Evolutionary conservation across 73 alveolate species (phyloP), one percentile per base, ranked within the genome.

Genomic region (Blepharisma stoltei): DNA sequence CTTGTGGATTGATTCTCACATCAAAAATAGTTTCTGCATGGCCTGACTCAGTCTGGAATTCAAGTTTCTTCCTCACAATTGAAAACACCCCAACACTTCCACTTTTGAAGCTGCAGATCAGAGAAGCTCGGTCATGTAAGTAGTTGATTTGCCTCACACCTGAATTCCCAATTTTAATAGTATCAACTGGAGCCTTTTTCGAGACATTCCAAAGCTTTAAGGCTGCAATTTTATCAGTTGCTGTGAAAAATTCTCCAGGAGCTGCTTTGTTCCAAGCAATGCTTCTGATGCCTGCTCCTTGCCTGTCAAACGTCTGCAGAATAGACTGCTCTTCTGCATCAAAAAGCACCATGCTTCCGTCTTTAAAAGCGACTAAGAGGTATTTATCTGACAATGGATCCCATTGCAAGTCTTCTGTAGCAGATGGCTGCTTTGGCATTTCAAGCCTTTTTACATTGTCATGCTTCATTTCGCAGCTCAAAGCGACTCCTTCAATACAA

Each of bases 1-100:
- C 82, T 54, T 70, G 47, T n/a, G 98, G 98, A 41, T 89, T 86
- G 81, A 92, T 86, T 73, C 81, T 77, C 46, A 92, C 50, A 76
- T 92, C 98, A 79, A 92, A 92, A 20, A 92, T 89, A 44, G 98
- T 90, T 32, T 89, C 93, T 5, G 95, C 87, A 78, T 92, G 98
- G 3, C 96, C 96, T 23, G 90, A 86, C 21, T 88, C 93, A n/a
- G 92, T 69, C 25, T 71, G 47, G 77, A 81, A 87, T 75, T 83
- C 95, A 0, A 87, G 79, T 78, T 84, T 87, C 77, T 85, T 83
- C 80, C 81, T 78, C 9, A 71, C 70, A 43, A 84, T 55, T 75
- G 88, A 84, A 78, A 78, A 91, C 9, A 91, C 79, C 71, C 81
- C 78, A 23, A 91, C 69, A 38, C 88, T 90, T 0, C 97, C 97